Evolutionary conservation across 345 rosid species (phyloP).

Genomic region (Hypericum perforatum): DNA sequence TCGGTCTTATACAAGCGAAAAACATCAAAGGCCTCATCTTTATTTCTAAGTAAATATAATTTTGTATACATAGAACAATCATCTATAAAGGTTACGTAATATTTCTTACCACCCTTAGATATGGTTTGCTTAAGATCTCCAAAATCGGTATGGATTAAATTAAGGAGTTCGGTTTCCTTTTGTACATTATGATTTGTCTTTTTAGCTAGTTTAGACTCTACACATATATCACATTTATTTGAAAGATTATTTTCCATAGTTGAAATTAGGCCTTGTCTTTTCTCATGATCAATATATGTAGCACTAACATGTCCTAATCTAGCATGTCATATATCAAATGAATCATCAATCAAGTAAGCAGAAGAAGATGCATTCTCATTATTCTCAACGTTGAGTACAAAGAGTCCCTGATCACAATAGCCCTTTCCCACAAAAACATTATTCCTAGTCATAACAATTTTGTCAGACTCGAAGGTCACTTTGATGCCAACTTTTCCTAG

Average conservation of each 20-base stretch:
- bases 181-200: not conserved
- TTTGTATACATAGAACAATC: not conserved
- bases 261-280: not conserved
- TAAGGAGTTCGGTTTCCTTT: conserved; percentile 1
- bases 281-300: not conserved
- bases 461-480: not conserved
- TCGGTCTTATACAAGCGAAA: too few species aligned
- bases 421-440: not conserved
- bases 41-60: not conserved
- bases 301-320: not conserved
- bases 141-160: not conserved
- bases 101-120: conserved; percentile 4
- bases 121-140: conserved; percentile 4
- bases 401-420: conserved; percentile 4
- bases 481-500: conserved; percentile 1
- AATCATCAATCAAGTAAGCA: too few species aligned
- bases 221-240: conserved; percentile 3
- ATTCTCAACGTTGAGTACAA: not conserved
- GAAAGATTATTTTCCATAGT: not conserved
- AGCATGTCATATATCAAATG: not conserved
- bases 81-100: conserved; percentile 4
- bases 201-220: not conserved
- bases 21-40: too few species aligned
- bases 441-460: conserved; percentile 1
- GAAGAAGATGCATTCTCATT: conserved; percentile 4